Conservation (phyloP, 495 filamentous ascomycete genomes). For the Chaetomium fimeti region DNA sequence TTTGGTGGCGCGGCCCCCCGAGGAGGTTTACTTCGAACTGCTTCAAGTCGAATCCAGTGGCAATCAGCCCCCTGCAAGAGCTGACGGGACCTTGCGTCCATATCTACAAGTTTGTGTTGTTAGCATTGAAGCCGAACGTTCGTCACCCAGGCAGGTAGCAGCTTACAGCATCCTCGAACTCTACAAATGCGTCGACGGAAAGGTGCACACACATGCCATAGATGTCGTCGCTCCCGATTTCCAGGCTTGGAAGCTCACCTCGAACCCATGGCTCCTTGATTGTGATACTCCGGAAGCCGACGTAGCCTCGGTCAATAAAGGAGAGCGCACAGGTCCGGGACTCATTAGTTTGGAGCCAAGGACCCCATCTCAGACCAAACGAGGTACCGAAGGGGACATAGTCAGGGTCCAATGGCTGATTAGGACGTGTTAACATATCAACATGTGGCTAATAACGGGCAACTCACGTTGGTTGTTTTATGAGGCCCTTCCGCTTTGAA, state of each 20-base stretch:
- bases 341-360: slow-evolving; percentile 38
- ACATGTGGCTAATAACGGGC: not conserved
- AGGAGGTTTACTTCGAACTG: slow-evolving; percentile 42
- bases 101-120: slow-evolving; percentile 32
- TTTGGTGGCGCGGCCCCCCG: slow-evolving; percentile 16
- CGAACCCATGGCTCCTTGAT: slow-evolving; percentile 29
- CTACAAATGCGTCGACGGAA: slow-evolving; percentile 46
- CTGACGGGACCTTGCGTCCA: slow-evolving; percentile 34
- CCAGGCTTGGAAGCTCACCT: slow-evolving; percentile 31
- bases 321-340: slow-evolving; percentile 41
- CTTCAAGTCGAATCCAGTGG: slow-evolving; percentile 39
- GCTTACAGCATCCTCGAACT: slow-evolving; percentile 48
- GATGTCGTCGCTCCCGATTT: slow-evolving; percentile 32
- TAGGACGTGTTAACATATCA: not conserved
- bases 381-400: slow-evolving; percentile 43
- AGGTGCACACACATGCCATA: slow-evolving; percentile 45
- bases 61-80: slow-evolving; percentile 45
- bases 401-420: slow-evolving; percentile 40
- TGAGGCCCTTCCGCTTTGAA: slow-evolving; percentile 48
- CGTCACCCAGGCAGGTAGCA: not conserved
- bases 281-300: slow-evolving; percentile 47
- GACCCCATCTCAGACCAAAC: slow-evolving; percentile 47
- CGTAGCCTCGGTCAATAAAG: slow-evolving; percentile 43
- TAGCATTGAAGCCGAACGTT: slow-evolving; percentile 13
- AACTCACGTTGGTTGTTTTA: slow-evolving; percentile 35